Conservation (phyloP, 495 filamentous ascomycete genomes). For the Beverwykella pulmonaria region DNA sequence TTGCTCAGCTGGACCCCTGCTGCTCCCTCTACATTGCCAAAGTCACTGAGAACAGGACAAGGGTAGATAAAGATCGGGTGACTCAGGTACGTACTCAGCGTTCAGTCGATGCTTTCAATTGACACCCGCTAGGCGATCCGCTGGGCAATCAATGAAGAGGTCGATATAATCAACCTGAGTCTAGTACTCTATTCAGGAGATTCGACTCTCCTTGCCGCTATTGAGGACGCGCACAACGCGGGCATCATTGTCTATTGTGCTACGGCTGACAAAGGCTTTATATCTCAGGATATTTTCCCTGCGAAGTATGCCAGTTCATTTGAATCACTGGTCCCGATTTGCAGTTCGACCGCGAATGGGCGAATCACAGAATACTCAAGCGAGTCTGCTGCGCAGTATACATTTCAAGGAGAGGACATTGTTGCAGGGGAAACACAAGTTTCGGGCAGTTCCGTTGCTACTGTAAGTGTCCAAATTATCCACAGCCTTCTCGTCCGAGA, state of each 20-base stretch:
- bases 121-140: conserved; percentile 1
- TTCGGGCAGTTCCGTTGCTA: no score
- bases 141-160: conserved; percentile 13
- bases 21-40: conserved; percentile 7
- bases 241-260: conserved; percentile 4
- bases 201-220: neutral
- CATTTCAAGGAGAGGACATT: conserved; percentile 13
- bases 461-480: no score
- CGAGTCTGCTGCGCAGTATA: conserved; percentile 4
- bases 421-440: neutral
- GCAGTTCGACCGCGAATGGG: neutral
- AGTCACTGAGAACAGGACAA: conserved; percentile 5
- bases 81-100: no score
- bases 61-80: neutral
- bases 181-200: conserved; percentile 11
- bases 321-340: neutral
- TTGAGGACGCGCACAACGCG: neutral
- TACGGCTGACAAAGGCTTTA: conserved; percentile 9
- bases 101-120: no score
- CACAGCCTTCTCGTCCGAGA: neutral
- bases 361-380: conserved; percentile 8
- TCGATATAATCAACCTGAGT: conserved; percentile 17
- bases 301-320: neutral
- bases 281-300: conserved; percentile 3
- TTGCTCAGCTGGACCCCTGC: conserved; percentile 4